Evolutionary conservation across 441 rosid species (phyloP), one percentile per base, ranked within the genome.

Genomic region (Eruca vesicaria): DNA sequence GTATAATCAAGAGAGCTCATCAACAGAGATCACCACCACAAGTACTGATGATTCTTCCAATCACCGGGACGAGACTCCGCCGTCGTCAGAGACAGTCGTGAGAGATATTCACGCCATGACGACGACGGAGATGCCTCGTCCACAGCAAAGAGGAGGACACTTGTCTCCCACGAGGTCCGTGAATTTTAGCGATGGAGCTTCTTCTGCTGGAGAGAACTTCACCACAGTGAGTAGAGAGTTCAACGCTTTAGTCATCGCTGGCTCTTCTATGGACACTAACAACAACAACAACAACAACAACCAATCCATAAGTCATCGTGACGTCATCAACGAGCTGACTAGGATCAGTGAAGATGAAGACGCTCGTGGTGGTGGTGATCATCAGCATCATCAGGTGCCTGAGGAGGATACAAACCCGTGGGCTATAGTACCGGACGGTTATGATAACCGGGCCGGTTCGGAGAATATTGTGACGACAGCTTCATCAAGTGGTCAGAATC

Each of bases 31-130:
- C 50, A 32, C 74, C 48, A 15, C 65, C 67, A 57, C 76, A 6
- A 43, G 19, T 43, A 45, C 53, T 2, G 53, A 45, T 45, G 53
- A 38, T 59, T 48, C 12, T 59, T 36, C 72, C 69, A 52, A 52
- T 19, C 9, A 28, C 28, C 66, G 80, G 15, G 76, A 58, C 50
- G 76, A 38, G 7, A 53, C 79, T 0, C 65, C 74, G 2, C 16
- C 59, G 2, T 14, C 59, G 52, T n/a, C 16, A 16, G 52, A 56
- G 52, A 63, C 60, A 3, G 58, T 64, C 29, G 75, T 91, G 68
- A 85, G 98, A 11, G 97, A 94, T 82, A 94, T 94, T 86, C 91
- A 94, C 77, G 90, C 96, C 1, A 78, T 90, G 74, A 82, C 97
- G n/a, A 84, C 93, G 31, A 91, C 97, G 23, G 77, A 77, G 73